Conservation (phyloP, 108 stramenopile genomes). For the Nitzschia putrida region DNA sequence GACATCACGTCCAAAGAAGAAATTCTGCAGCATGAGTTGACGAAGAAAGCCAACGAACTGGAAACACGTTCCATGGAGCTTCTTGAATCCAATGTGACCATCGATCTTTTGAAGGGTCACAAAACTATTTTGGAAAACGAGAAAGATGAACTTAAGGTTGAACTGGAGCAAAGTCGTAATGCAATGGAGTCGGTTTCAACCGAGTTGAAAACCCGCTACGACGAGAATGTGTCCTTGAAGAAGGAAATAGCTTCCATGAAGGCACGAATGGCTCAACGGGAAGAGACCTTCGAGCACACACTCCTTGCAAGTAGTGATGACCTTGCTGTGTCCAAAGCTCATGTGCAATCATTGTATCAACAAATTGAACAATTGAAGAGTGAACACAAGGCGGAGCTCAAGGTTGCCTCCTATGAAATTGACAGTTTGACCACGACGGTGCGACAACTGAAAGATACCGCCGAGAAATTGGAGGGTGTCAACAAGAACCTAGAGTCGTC, state of each 20-base stretch:
- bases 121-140: conserved; percentile 26
- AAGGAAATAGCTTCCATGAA: conserved; percentile 1
- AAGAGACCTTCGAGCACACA: not conserved
- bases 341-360: not conserved
- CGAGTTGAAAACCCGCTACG: not conserved
- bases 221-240: not conserved
- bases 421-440: not conserved
- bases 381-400: not conserved
- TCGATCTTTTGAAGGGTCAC: conserved; percentile 30
- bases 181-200: not conserved
- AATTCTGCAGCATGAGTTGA: conserved; percentile 17
- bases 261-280: not conserved
- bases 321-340: conserved; percentile 1
- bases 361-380: not conserved
- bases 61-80: conserved; percentile 21
- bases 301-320: not conserved
- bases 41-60: conserved; percentile 8
- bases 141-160: not conserved
- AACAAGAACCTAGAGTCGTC: not conserved
- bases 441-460: not conserved
- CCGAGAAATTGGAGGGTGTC: not conserved
- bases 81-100: conserved; percentile 19
- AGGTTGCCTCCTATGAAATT: not conserved
- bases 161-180: not conserved
- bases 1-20: conserved; percentile 28